These are phyloP conservation scores for Yamadazyma sp. DNA, from an alignment of 805 yeast genomes.

Conservation along the genomic window DNA sequence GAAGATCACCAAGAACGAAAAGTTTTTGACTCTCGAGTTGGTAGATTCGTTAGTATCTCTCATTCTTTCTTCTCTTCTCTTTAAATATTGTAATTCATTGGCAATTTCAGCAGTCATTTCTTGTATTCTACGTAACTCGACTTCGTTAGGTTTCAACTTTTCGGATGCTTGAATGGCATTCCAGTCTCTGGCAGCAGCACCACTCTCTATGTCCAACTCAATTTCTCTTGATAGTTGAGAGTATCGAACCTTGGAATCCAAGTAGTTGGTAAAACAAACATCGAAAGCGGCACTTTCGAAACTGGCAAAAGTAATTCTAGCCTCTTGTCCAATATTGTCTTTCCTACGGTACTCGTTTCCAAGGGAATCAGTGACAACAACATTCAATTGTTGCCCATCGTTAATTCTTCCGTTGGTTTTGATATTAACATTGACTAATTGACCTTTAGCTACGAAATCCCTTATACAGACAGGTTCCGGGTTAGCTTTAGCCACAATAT, in stretches of 20 bases:
- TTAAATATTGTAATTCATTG: slow-evolving; percentile 78
- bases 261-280: slow-evolving; percentile 79
- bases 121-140: slow-evolving; percentile 82
- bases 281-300: slow-evolving; percentile 84
- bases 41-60: slow-evolving; percentile 98
- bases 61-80: slow-evolving; percentile 83
- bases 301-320: slow-evolving; percentile 80
- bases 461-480: slow-evolving; percentile 79
- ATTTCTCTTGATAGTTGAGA: slow-evolving; percentile 62
- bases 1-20: slow-evolving; percentile 67
- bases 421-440: slow-evolving; percentile 82
- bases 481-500: slow-evolving; percentile 47
- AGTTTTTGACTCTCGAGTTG: slow-evolving; percentile 86
- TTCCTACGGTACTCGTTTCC: slow-evolving; percentile 82
- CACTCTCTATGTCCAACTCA: slow-evolving; percentile 90
- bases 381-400: slow-evolving; percentile 81
- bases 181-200: slow-evolving; percentile 98
- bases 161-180: slow-evolving; percentile 90
- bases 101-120: slow-evolving; percentile 82
- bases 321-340: slow-evolving; percentile 70
- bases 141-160: slow-evolving; percentile 89
- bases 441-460: slow-evolving; percentile 83
- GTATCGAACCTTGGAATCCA: slow-evolving; percentile 29
- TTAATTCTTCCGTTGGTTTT: slow-evolving; percentile 72
- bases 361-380: slow-evolving; percentile 68